Base-by-base conservation (phyloP, 176 grass and related monocot species). In the Aegilops longissima region DNA sequence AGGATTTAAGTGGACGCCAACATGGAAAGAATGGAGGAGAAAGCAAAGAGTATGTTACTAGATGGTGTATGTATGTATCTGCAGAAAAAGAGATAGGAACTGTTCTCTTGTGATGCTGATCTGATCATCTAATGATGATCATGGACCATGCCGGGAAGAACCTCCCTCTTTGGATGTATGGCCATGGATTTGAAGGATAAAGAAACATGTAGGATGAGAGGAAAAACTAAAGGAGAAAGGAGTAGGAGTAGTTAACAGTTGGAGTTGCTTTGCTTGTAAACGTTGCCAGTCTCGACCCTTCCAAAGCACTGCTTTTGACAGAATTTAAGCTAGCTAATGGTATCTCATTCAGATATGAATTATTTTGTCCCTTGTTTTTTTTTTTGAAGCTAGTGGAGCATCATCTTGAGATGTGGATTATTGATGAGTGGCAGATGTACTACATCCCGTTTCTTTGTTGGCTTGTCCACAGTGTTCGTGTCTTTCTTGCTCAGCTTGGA, bases 1-100 rank as follows among this genome's bases (percentile, higher is more conserved):
- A 81, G 59, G 56, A 58, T 61, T 77, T 88, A 74, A 89, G 87
- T 92, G 93, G 90, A 83, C 34, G 83, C 63, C 85, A 88, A 78
- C 87, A 90, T 90, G 85, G 82, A 80, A 73, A 80, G 67, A 79
- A 29, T 24, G 45, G 40, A 74, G 31, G 29, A 29, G 73, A 67
- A 74, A 27, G 42, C 30, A 83, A 23, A 18, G 78, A 40, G 84
- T 62, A 52, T 52, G 49, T 52, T 47, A 40, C 39, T 40, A 61
- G 67, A 88, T 70, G 73, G 77, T 82, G 24, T 58, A 69, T 78
- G 24, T 58, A 70, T 80, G 39, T 36, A 66, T 75, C 36, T 56
- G 72, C 61, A 30, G 35, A 59, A 75, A 66, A 71, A 88, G 66
- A 86, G 62, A 67, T 2, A 40, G 59, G 56, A 85, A 39, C 73